These are phyloP conservation scores for Cystobasidiaceae sp. DNA, from an alignment of 1,284 basidiomycete species.

Conservation along the genomic window DNA sequence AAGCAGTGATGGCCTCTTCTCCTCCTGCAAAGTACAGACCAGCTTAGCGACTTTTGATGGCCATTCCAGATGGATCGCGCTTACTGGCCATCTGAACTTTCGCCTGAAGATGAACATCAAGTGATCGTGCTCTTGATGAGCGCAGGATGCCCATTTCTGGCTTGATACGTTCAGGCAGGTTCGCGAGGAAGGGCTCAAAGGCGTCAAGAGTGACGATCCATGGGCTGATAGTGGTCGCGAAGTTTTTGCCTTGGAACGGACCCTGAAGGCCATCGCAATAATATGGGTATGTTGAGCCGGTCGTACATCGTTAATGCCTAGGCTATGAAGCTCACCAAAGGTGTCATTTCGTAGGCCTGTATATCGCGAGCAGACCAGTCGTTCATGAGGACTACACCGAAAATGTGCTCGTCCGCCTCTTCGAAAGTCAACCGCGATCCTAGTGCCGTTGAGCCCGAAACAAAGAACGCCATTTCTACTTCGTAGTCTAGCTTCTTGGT, in stretches of 20 bases:
- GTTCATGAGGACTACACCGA: constrained; percentile 19
- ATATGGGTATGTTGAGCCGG: too few relatives aligned
- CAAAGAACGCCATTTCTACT: constrained; percentile 14
- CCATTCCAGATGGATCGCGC: background rate
- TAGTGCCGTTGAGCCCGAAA: background rate
- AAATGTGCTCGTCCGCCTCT: constrained; percentile 10
- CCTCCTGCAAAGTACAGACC: background rate
- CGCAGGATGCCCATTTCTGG: background rate
- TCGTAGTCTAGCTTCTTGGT: constrained; percentile 10
- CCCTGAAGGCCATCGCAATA: too few relatives aligned
- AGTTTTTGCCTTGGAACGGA: constrained; percentile 40
- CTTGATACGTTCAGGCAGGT: constrained; percentile 25
- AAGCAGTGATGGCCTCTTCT: background rate
- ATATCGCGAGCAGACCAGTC: constrained; percentile 28
- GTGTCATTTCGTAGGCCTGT: constrained; percentile 33
- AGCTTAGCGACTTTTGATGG: background rate
- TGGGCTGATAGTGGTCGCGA: constrained; percentile 39
- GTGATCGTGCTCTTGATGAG: too few relatives aligned
- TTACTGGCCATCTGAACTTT: too few relatives aligned
- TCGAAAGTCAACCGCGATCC: background rate
- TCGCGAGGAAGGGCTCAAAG: constrained; percentile 35
- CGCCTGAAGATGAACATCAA: too few relatives aligned
- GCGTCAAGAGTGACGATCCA: constrained; percentile 39
- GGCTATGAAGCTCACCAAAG: too few relatives aligned
- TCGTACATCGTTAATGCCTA: too few relatives aligned